Percentiles rank a stretch among this genome's conserved stretches.
phyloP scores from a whole-genome alignment of 768 basidiomycete genomes.

The Termitomyces titanicus region DNA sequence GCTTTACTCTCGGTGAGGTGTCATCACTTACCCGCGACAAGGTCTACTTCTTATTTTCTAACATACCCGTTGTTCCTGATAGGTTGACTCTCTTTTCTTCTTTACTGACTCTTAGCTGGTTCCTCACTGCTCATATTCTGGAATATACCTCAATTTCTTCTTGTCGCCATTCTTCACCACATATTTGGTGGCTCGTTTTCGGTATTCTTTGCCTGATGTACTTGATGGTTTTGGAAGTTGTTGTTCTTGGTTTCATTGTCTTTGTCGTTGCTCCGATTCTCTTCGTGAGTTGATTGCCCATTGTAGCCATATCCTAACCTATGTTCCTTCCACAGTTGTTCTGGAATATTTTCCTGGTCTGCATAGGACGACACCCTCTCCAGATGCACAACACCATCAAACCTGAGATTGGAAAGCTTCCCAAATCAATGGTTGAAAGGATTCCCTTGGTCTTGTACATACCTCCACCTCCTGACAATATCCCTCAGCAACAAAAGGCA shows the following conservation, averaged over 20 bases:
- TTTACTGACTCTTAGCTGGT: conserved; percentile 76
- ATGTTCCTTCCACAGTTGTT: conserved; percentile 43
- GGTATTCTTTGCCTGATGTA: conserved; percentile 79
- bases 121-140: conserved; percentile 75
- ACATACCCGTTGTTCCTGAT: neutral
- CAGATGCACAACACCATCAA: conserved; percentile 72
- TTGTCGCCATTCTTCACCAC: conserved; percentile 71
- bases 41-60: neutral
- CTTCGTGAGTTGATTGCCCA: conserved; percentile 52
- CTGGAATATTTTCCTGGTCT: conserved; percentile 77
- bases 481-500: conserved; percentile 27
- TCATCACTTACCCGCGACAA: conserved; percentile 20
- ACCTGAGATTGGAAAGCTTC: conserved; percentile 74
- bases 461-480: conserved; percentile 62
- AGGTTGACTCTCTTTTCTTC: conserved; percentile 67
- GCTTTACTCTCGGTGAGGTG: conserved; percentile 38
- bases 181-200: conserved; percentile 86
- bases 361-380: conserved; percentile 75
- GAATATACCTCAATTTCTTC: conserved; percentile 73
- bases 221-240: conserved; percentile 62
- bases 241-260: conserved; percentile 71
- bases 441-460: conserved; percentile 88
- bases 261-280: conserved; percentile 77
- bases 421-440: conserved; percentile 66
- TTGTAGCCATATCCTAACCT: neutral